Evolutionary conservation across 768 basidiomycete species (phyloP).

Genomic region (Hortiboletus flavorubellus): DNA sequence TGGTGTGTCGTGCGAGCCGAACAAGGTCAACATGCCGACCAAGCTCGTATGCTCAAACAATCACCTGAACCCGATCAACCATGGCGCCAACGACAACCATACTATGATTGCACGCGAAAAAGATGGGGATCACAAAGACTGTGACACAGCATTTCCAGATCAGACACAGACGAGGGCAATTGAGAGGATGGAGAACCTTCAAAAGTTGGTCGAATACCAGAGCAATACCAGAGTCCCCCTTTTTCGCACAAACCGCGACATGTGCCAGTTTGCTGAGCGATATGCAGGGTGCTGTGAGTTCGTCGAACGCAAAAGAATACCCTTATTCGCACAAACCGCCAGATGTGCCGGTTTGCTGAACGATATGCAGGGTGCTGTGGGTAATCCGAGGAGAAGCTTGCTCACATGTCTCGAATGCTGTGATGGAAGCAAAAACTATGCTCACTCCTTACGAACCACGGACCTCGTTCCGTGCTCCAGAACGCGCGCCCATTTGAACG

Average conservation of each 20-base stretch:
- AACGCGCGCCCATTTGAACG: slow-evolving; percentile 5
- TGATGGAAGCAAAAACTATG: slow-evolving; percentile 4
- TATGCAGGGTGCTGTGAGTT: neutral
- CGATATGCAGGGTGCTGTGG: neutral
- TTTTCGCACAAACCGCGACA: neutral
- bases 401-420: neutral
- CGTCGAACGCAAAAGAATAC: neutral
- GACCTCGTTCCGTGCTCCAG: neutral
- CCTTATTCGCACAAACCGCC: neutral
- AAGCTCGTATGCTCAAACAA: too few relatives aligned
- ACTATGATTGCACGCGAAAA: neutral
- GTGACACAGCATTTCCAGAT: neutral
- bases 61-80: neutral
- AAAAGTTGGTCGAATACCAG: neutral
- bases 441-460: neutral
- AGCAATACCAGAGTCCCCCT: neutral
- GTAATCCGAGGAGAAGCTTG: slow-evolving; percentile 15
- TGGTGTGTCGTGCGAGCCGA: neutral
- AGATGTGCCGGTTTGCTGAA: neutral
- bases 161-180: neutral
- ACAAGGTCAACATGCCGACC: neutral
- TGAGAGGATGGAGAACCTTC: neutral
- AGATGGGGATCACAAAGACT: neutral
- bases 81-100: neutral
- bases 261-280: neutral